phyloP scores from a whole-genome alignment of 768 basidiomycete species.

The Serendipita sp. region DNA sequence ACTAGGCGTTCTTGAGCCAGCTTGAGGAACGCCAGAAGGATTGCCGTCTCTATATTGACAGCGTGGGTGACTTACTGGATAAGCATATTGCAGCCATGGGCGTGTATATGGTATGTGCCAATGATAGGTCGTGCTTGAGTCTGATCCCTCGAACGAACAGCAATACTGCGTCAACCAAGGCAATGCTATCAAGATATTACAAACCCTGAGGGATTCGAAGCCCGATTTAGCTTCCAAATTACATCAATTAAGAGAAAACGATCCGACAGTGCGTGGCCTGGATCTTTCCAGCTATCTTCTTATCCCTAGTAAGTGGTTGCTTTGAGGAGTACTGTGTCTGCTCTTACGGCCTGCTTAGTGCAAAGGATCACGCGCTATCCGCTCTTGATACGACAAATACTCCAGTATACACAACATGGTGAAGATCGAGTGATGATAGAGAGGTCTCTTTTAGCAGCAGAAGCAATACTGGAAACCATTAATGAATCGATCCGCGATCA shows the following conservation, averaged over 20 bases:
- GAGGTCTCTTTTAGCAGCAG: conserved; percentile 42
- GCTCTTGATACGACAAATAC: conserved; percentile 65
- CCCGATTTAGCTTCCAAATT: conserved; percentile 47
- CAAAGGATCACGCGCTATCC: conserved; percentile 94
- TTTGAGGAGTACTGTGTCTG: neutral
- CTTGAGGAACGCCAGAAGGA: conserved; percentile 85
- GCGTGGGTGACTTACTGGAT: conserved; percentile 70
- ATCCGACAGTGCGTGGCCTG: conserved; percentile 58
- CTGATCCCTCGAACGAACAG: conserved; percentile 20
- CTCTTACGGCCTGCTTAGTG: conserved; percentile 32
- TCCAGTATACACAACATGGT: conserved; percentile 58
- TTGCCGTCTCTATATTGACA: conserved; percentile 80
- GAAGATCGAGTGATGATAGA: conserved; percentile 42
- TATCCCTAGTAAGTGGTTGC: conserved; percentile 53
- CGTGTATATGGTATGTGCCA: conserved; percentile 51
- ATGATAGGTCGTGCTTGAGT: neutral
- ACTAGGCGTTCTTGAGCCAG: conserved; percentile 63
- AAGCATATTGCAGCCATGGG: conserved; percentile 59
- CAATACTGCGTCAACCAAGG: conserved; percentile 84
- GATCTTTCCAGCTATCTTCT: conserved; percentile 85
- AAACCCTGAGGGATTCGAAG: conserved; percentile 53
- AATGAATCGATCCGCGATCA: conserved; percentile 80
- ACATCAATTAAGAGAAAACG: conserved; percentile 60
- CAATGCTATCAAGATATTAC: conserved; percentile 57
- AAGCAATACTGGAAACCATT: conserved; percentile 58